A percentile compares a stretch with the other conserved stretches of the same genome.
Evolutionary conservation across 495 filamentous ascomycete species (phyloP).

Genomic region (Sordaria brevicollis): DNA sequence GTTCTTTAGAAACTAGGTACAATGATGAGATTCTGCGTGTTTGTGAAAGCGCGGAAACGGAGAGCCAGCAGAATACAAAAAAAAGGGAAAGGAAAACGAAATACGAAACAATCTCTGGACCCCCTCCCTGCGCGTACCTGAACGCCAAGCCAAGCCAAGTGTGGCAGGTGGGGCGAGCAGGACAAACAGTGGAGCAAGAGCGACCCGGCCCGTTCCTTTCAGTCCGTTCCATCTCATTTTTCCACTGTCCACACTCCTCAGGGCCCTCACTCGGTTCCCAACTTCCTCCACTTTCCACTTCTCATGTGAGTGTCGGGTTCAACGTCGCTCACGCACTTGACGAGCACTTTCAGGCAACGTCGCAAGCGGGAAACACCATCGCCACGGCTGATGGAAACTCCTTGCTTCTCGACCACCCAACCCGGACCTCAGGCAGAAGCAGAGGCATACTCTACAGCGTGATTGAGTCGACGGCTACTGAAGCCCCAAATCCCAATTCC

Average conservation of each 20-base stretch:
- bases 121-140: neutral
- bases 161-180: neutral
- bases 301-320: no score
- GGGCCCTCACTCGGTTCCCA: no score
- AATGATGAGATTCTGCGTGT: neutral
- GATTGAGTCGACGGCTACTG: no score
- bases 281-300: neutral
- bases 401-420: no score
- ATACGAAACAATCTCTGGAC: neutral
- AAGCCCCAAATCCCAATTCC: neutral
- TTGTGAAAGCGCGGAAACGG: neutral
- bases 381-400: neutral
- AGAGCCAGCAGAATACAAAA: neutral
- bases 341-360: neutral
- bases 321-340: neutral
- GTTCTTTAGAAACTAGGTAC: neutral
- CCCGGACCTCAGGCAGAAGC: neutral
- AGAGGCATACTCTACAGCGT: neutral
- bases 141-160: neutral
- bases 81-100: neutral
- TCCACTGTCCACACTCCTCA: neutral
- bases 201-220: neutral
- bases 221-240: neutral
- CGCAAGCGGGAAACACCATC: neutral
- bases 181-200: neutral